These are phyloP conservation scores for Salpingoeca rosetta DNA, from an alignment of 78 protist species.

Conservation along the genomic window DNA sequence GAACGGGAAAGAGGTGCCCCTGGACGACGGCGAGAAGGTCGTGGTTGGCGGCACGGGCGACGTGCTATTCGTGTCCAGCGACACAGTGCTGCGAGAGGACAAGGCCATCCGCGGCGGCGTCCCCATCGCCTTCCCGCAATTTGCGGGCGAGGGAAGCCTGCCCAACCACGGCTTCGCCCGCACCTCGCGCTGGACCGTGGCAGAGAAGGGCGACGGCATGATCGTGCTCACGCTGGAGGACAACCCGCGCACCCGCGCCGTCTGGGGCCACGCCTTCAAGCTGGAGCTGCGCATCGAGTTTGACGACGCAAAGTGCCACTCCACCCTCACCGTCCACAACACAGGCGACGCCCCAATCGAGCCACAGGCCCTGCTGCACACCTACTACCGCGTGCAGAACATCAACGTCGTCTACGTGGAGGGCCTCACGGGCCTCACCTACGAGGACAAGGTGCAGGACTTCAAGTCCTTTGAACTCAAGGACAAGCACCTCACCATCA, in stretches of 20 bases:
- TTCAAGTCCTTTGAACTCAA: background rate
- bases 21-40: no score
- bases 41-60: background rate
- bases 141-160: background rate
- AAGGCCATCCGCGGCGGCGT: background rate
- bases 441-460: background rate
- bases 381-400: background rate
- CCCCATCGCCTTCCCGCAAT: background rate
- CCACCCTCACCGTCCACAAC: background rate
- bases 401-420: background rate
- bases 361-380: background rate
- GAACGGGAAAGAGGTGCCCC: no score
- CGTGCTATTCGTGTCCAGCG: background rate
- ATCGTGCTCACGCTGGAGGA: background rate
- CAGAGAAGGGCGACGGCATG: background rate
- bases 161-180: background rate
- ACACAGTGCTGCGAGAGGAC: background rate
- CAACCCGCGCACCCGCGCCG: background rate
- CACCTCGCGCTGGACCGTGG: background rate
- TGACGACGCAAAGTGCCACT: background rate
- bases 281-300: background rate
- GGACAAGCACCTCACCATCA: background rate
- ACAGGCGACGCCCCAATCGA: background rate
- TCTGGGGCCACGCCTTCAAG: background rate
- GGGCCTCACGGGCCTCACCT: background rate